These are phyloP conservation scores for Yamadazyma tumulicola DNA, from an alignment of 805 yeast species.

Conservation along the genomic window DNA sequence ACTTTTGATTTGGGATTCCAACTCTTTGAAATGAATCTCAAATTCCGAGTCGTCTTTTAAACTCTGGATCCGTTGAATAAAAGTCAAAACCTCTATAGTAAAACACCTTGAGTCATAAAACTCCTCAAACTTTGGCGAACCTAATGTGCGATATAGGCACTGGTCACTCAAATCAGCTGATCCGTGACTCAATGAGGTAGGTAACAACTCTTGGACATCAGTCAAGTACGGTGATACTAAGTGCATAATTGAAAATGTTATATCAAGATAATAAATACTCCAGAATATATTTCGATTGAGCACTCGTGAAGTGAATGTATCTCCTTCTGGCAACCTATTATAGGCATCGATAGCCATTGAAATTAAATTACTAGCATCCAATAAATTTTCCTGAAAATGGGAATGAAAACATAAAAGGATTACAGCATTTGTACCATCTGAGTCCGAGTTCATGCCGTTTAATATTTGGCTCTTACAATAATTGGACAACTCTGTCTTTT, in stretches of 20 bases:
- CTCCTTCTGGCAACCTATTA: too few species aligned
- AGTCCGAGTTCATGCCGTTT: neutral
- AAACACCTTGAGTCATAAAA: slow-evolving; percentile 7
- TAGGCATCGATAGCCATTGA: too few species aligned
- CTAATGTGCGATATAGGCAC: slow-evolving; percentile 3
- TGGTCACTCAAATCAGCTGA: too few species aligned
- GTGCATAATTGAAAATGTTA: slow-evolving; percentile 1
- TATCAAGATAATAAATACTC: slow-evolving; percentile 4
- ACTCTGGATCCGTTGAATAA: slow-evolving; percentile 2
- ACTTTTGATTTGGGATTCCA: neutral
- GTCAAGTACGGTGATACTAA: too few species aligned
- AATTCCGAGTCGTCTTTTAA: neutral
- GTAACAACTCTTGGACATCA: too few species aligned
- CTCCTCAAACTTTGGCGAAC: slow-evolving; percentile 1
- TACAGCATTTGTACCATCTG: too few species aligned
- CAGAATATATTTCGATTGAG: slow-evolving; percentile 1
- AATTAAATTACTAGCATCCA: too few species aligned
- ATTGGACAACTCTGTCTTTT: neutral
- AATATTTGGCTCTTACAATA: slow-evolving; percentile 5
- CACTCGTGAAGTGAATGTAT: neutral
- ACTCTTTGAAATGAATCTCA: neutral
- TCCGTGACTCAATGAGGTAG: too few species aligned
- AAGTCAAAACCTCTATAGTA: slow-evolving; percentile 3
- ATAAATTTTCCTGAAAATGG: too few species aligned
- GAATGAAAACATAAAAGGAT: neutral